Percentiles rank a stretch among this genome's conserved stretches.
Evolutionary conservation across 345 rosid genomes (phyloP).

Genomic region (Pseudoturritis turrita): DNA sequence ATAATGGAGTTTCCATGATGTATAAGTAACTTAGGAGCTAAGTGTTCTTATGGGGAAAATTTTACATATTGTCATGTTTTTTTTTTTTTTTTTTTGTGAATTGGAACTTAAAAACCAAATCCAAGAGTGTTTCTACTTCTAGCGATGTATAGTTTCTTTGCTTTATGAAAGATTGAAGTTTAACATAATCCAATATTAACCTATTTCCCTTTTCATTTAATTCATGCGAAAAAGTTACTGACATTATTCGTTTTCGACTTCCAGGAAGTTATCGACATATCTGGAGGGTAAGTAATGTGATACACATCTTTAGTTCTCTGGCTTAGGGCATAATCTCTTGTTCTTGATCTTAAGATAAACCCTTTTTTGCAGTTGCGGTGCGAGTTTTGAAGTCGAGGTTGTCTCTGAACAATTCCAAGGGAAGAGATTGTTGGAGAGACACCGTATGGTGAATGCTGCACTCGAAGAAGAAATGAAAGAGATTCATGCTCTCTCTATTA

Average conservation of each 20-base stretch:
- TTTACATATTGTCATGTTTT: not conserved
- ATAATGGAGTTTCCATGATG: not conserved
- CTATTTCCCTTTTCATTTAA: not conserved
- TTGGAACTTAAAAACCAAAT: not conserved
- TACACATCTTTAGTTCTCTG: not conserved
- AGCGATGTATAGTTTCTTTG: not conserved
- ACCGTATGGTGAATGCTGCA: conserved; percentile 74
- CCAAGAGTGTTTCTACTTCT: not conserved
- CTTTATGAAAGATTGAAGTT: not conserved
- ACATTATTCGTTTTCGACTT: not conserved
- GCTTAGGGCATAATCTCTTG: not conserved
- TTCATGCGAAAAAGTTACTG: not conserved
- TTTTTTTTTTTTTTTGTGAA: not conserved
- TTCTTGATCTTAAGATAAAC: not conserved
- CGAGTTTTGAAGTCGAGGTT: conserved; percentile 70
- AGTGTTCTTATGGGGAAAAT: not conserved
- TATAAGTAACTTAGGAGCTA: not conserved
- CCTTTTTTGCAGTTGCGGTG: conserved; percentile 59
- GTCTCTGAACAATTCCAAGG: conserved; percentile 79
- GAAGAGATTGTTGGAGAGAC: conserved; percentile 90
- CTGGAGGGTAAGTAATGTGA: conserved; percentile 72
- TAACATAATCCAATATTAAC: not conserved
- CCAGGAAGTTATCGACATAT: conserved; percentile 91
- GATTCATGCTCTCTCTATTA: conserved; percentile 93
- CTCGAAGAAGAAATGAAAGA: conserved; percentile 86